Percentiles rank a stretch among this genome's conserved stretches.
These are phyloP conservation scores for Aspergillus panamensis DNA, from an alignment of 495 filamentous ascomycete species.

Conservation along the genomic window DNA sequence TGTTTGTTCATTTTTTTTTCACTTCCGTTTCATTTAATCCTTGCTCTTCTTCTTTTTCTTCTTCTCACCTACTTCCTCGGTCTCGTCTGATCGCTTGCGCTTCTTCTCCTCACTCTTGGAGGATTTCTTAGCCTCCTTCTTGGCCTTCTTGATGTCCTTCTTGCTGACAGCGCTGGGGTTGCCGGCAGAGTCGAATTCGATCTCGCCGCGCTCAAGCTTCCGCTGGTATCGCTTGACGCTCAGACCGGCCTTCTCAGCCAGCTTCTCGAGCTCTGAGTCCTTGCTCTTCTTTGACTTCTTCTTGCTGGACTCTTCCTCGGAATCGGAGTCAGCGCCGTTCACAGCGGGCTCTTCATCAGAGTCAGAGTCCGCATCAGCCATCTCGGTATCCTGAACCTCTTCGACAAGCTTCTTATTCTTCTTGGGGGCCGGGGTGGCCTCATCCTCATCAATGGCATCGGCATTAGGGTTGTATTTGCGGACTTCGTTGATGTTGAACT, in stretches of 20 bases:
- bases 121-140: constrained; percentile 60
- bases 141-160: constrained; percentile 73
- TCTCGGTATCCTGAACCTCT: constrained; percentile 52
- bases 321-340: constrained; percentile 47
- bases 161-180: constrained; percentile 62
- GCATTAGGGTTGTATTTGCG: constrained; percentile 94
- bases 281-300: constrained; percentile 49
- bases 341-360: constrained; percentile 35
- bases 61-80: constrained; percentile 42
- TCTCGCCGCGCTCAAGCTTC: constrained; percentile 66
- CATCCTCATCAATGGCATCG: constrained; percentile 75
- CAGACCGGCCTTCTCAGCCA: constrained; percentile 60
- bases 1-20: constrained; percentile 21
- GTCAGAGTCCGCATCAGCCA: constrained; percentile 48
- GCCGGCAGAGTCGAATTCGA: constrained; percentile 55
- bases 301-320: constrained; percentile 35
- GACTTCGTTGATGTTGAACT: constrained; percentile 92
- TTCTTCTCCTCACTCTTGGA: constrained; percentile 52
- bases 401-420: constrained; percentile 53
- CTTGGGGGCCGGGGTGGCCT: constrained; percentile 47
- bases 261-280: constrained; percentile 51
- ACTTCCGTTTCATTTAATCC: constrained; percentile 37
- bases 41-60: constrained; percentile 57
- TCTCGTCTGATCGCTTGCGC: constrained; percentile 53
- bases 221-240: constrained; percentile 67